Evolutionary conservation across 768 basidiomycete species (phyloP).

Genomic region (Naematelia encephala): DNA sequence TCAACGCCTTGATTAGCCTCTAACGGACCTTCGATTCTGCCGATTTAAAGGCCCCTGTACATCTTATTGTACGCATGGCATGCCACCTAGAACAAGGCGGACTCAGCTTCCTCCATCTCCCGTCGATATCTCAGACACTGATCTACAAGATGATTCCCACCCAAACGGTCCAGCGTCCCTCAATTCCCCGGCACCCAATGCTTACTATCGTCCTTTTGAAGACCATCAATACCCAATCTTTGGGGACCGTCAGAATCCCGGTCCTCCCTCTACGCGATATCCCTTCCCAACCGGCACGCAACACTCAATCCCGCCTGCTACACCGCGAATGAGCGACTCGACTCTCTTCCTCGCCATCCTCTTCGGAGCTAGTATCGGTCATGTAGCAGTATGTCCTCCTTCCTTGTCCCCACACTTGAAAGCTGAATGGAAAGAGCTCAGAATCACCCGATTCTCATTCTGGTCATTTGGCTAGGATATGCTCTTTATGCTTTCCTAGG

Average conservation of each 20-base stretch:
- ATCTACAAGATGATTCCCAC: not conserved
- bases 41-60: no score
- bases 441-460: constrained; percentile 1
- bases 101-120: not conserved
- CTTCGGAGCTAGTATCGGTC: constrained; percentile 5
- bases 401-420: not conserved
- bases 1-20: no score
- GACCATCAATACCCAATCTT: no score
- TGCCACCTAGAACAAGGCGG: not conserved
- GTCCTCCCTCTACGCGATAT: no score
- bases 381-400: constrained; percentile 5
- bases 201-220: no score
- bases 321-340: constrained; percentile 1
- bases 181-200: no score
- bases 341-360: constrained; percentile 3
- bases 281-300: no score
- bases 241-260: no score
- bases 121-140: not conserved
- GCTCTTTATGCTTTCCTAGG: constrained; percentile 4
- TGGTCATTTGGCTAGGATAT: constrained; percentile 3
- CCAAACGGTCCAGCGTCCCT: no score
- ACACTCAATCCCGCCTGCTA: no score
- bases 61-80: constrained; percentile 9
- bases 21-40: no score
- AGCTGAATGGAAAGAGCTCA: not conserved